phyloP scores from a whole-genome alignment of 176 grass and related monocot genomes.

The Cenchrus purpureus region DNA sequence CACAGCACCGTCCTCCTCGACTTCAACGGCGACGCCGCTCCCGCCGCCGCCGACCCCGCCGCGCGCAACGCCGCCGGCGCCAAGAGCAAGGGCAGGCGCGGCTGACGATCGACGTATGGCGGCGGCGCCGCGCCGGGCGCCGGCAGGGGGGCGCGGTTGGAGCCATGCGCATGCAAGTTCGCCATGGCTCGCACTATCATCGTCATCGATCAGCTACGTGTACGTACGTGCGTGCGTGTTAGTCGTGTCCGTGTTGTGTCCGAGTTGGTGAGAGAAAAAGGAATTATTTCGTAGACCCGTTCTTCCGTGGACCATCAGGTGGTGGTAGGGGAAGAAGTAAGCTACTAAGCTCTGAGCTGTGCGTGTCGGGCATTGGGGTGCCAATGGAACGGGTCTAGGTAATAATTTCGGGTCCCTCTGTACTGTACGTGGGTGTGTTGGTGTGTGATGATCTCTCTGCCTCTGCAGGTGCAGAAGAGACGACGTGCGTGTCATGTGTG shows the following conservation, averaged over 20 bases:
- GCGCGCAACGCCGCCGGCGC: neutral
- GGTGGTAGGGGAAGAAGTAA: neutral
- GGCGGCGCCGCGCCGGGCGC: neutral
- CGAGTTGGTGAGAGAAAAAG: conserved; percentile 40
- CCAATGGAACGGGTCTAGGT: conserved; percentile 78
- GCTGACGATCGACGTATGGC: too few species aligned
- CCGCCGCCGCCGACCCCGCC: neutral
- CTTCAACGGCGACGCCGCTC: conserved; percentile 51
- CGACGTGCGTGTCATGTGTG: neutral
- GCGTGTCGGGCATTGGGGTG: conserved; percentile 31
- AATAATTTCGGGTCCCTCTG: conserved; percentile 50
- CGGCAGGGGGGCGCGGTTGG: neutral
- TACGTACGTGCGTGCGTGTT: neutral
- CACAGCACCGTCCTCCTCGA: conserved; percentile 88
- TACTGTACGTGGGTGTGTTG: neutral
- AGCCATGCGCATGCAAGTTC: neutral
- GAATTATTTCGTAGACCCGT: conserved; percentile 72
- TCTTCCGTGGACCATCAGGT: conserved; percentile 45
- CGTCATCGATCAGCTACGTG: neutral
- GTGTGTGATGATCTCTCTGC: neutral
- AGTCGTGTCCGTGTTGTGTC: neutral
- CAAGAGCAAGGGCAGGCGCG: too few species aligned
- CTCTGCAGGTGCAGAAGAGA: neutral
- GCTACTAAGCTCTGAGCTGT: too few species aligned
- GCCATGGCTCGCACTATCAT: neutral